A percentile compares a stretch with the other conserved stretches of the same genome.
Evolutionary conservation across 805 yeast species (phyloP).

Genomic region (Metschnikowia anglica): DNA sequence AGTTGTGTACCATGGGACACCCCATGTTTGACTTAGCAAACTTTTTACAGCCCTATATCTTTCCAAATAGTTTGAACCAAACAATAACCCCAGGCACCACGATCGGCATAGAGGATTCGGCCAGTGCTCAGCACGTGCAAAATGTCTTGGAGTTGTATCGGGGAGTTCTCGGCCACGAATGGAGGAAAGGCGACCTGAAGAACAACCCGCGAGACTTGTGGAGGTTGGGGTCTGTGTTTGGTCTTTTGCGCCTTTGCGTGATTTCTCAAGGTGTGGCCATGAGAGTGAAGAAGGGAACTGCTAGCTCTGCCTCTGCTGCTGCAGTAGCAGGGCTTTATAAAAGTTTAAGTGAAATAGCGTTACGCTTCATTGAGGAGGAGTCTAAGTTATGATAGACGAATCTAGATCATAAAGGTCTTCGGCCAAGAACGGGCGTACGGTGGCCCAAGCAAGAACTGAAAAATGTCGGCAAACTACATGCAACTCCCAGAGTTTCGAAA

Average conservation of each 20-base stretch:
- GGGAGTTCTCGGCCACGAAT: conserved; percentile 23
- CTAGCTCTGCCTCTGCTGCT: conserved; percentile 52
- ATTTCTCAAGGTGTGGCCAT: conserved; percentile 64
- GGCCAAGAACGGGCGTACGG: too few species aligned
- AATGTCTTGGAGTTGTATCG: conserved; percentile 30
- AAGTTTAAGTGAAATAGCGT: conserved; percentile 31
- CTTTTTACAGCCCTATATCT: conserved; percentile 52
- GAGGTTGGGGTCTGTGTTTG: conserved; percentile 56
- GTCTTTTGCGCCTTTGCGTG: conserved; percentile 53
- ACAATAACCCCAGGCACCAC: conserved; percentile 24
- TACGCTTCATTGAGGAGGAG: conserved; percentile 11
- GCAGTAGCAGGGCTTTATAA: conserved; percentile 38
- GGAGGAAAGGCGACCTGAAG: conserved; percentile 35
- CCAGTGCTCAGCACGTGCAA: conserved; percentile 22
- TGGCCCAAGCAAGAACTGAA: too few species aligned
- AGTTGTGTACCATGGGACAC: conserved; percentile 62
- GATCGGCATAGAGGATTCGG: conserved; percentile 35
- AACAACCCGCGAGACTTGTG: conserved; percentile 48
- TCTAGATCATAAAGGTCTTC: too few species aligned
- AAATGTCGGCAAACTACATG: too few species aligned
- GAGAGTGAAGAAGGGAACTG: conserved; percentile 50
- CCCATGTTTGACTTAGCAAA: conserved; percentile 63
- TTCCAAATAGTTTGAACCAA: conserved; percentile 41
- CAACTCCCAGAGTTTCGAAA: too few species aligned
- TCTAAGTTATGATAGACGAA: conserved; percentile 13